Percentiles rank a stretch among this genome's conserved stretches.
Evolutionary conservation across 2,329 filamentous ascomycete genomes (phyloP).

Genomic region (Ceratocystis harringtonii): DNA sequence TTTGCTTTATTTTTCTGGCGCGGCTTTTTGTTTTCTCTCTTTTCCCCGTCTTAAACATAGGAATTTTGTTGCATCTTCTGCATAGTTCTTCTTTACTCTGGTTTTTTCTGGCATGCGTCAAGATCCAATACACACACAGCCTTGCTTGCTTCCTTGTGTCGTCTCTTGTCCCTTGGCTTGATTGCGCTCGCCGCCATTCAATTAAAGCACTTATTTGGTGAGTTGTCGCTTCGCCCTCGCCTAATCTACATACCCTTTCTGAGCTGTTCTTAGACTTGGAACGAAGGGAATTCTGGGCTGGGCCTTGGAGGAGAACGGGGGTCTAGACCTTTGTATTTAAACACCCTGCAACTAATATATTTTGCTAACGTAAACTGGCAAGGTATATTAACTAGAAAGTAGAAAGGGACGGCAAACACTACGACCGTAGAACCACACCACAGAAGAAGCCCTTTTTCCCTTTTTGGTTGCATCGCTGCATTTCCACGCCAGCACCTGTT

Average conservation of each 20-base stretch:
- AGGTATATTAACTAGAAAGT: neutral
- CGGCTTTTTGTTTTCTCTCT: too few species aligned
- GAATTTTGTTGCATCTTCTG: too few species aligned
- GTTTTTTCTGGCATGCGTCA: too few species aligned
- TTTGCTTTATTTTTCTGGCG: too few species aligned
- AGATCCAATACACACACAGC: too few species aligned
- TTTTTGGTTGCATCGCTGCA: neutral
- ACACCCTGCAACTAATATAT: neutral
- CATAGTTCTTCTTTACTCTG: too few species aligned
- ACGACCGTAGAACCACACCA: neutral
- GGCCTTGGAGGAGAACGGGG: neutral
- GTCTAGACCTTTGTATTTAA: neutral
- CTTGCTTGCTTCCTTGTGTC: too few species aligned
- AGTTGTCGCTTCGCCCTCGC: conserved; percentile 2
- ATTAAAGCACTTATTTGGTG: neutral
- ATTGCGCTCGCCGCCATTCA: neutral
- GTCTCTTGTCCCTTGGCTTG: too few species aligned
- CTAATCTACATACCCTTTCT: neutral
- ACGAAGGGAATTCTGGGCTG: neutral
- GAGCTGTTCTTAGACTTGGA: neutral
- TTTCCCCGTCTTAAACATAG: too few species aligned
- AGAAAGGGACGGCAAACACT: neutral
- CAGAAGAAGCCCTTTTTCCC: neutral
- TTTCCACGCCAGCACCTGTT: neutral
- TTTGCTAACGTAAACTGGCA: neutral